Base-by-base conservation (phyloP, 768 basidiomycete genomes). In the Lentinula sp. region DNA sequence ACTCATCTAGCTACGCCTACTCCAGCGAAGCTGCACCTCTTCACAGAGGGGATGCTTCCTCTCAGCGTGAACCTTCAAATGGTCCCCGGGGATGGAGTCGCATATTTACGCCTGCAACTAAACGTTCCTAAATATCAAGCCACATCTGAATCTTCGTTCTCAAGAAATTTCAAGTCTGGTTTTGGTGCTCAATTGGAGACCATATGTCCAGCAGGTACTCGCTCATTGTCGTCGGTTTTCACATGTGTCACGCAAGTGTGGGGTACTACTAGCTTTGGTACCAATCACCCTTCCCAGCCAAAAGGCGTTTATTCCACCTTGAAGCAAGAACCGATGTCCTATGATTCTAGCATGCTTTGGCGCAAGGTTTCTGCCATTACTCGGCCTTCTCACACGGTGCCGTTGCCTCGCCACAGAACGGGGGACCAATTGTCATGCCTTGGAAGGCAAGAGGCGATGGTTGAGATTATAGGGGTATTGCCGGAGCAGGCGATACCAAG, bases 401-500 rank as follows among this genome's bases (percentile, higher is more conserved):
- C 21, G 32, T 1, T 28, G 28, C 28, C 11, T 6, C 5, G 18
- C 10, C 18, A 40, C 51, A 13, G 31, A 43, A 74, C 61, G 13
- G 28, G 3, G 28, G 28, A 28, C 28, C 15, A 6, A n/a, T 23
- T 55, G 53, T 55, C 53, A 9, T 55, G 53, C 23, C 23, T 55
- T 34, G 13, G 16, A 10, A 37, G 37, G 43, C 18, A 56, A 40
- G 55, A 56, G n/a, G 40, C 37, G 10, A 23, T 15, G 5, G 28
- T 56, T 7, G 37, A 11, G 6, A 5, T 42, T 11, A n/a, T 15
- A 3, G 11, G n/a, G 32, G 28, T 34, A 11, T 31, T 13, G 34
- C 7, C 11, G 9, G 46, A 48, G 46, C 46, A 48, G 77, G 77
- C 62, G 77, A 80, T 56, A 69, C 81, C 63, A 80, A 83, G n/a